phyloP scores from a whole-genome alignment of 257 asterid species.

The Ballota nigra region DNA sequence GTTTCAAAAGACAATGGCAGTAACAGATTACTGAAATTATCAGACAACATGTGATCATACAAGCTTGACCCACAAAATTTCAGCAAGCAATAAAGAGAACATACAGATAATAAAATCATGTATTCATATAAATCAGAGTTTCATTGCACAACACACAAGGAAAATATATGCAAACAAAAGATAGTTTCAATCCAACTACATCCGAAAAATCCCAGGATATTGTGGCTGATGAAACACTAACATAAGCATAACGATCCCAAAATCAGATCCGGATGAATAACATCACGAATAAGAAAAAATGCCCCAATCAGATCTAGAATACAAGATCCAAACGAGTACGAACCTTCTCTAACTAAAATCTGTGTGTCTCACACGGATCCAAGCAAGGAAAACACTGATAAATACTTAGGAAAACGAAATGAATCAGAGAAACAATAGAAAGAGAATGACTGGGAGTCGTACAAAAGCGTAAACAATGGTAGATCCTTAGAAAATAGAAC shows the following conservation, averaged over 20 bases:
- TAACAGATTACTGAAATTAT: neutral
- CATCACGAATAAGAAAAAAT: neutral
- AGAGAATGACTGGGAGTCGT: neutral
- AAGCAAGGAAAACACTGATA: conserved; percentile 2
- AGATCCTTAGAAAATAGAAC: conserved; percentile 13
- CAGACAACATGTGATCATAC: neutral
- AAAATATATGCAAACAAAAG: neutral
- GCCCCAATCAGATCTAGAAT: conserved; percentile 12
- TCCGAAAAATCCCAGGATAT: neutral
- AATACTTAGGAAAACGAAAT: neutral
- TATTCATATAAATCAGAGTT: no score
- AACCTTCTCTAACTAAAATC: conserved; percentile 9
- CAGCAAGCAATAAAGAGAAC: neutral
- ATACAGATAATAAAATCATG: no score
- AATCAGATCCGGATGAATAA: conserved; percentile 13
- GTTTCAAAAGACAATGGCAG: neutral
- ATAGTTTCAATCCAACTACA: neutral
- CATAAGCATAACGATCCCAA: neutral
- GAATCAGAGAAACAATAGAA: conserved; percentile 10
- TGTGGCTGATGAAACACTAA: neutral
- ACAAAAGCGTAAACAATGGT: conserved; percentile 27
- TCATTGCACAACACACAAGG: no score
- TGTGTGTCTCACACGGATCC: conserved; percentile 16
- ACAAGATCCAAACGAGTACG: conserved; percentile 19
- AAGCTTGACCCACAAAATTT: neutral